phyloP scores from a whole-genome alignment of 257 asterid genomes.

The Solanum medicagineum region DNA sequence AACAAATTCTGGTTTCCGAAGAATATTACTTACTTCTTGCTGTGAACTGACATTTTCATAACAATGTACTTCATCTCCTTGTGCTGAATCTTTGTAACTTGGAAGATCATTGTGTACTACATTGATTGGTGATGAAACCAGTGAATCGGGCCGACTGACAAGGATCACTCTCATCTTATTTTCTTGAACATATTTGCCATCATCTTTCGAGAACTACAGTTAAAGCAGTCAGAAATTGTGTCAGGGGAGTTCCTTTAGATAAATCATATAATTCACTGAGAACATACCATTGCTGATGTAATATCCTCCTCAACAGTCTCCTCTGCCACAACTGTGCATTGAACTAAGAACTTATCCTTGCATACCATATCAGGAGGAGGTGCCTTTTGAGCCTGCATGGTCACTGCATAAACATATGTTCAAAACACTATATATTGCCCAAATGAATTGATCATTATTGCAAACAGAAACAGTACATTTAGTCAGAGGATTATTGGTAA shows the following conservation, averaged over 20 bases:
- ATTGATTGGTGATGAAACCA: constrained; percentile 17
- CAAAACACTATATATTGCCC: neutral
- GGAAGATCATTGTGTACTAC: constrained; percentile 5
- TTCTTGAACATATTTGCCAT: constrained; percentile 27
- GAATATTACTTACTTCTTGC: constrained; percentile 5
- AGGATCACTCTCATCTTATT: constrained; percentile 33
- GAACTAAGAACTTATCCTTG: constrained; percentile 45
- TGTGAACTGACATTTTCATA: constrained; percentile 1
- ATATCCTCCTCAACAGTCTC: constrained; percentile 30
- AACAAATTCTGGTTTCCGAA: neutral
- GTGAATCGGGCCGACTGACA: constrained; percentile 25
- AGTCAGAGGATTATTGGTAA: neutral
- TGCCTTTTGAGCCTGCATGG: constrained; percentile 32
- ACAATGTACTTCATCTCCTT: constrained; percentile 5
- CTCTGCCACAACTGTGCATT: constrained; percentile 20
- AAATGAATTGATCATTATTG: neutral
- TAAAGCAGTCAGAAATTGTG: neutral
- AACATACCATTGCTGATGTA: constrained; percentile 18
- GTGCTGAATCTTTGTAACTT: constrained; percentile 1
- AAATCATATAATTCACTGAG: neutral
- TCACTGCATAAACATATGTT: constrained; percentile 15
- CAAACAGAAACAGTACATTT: neutral
- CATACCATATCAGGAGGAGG: constrained; percentile 26
- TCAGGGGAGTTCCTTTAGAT: neutral
- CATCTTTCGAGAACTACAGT: constrained; percentile 28